Percentiles rank a stretch among this genome's conserved stretches.
Evolutionary conservation across 345 rosid species (phyloP).

Genomic region (Noccaea bulbosa): DNA sequence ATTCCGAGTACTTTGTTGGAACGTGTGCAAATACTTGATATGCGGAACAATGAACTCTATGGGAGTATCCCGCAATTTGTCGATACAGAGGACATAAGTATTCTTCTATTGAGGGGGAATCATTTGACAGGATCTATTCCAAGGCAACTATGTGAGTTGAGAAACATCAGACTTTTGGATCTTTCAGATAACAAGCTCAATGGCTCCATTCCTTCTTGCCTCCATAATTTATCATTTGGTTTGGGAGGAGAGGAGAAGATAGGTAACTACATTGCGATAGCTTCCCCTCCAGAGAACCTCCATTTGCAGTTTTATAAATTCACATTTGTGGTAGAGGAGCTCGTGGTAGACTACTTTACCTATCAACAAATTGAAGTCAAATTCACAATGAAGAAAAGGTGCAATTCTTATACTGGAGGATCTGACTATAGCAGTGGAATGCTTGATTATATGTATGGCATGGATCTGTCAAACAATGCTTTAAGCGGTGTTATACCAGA

Average conservation of each 20-base stretch:
- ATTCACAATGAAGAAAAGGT: slow-evolving; percentile 17
- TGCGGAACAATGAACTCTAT: slow-evolving; percentile 14
- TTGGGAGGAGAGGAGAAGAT: not conserved
- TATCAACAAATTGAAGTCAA: not conserved
- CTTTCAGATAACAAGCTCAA: slow-evolving; percentile 1
- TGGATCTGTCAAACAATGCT: slow-evolving; percentile 31
- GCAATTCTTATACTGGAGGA: not conserved
- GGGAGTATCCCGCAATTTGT: not conserved
- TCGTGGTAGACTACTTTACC: not conserved
- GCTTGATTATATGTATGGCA: slow-evolving; percentile 28
- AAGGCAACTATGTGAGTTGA: not conserved
- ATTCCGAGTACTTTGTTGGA: not conserved
- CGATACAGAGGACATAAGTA: not conserved
- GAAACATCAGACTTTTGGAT: not conserved
- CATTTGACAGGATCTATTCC: slow-evolving; percentile 2
- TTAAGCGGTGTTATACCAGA: slow-evolving; percentile 28
- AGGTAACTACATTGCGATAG: not conserved
- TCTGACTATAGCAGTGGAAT: not conserved
- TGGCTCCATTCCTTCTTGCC: slow-evolving; percentile 1
- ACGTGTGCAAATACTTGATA: not conserved
- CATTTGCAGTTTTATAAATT: not conserved
- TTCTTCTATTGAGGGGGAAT: slow-evolving; percentile 15
- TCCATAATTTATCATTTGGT: not conserved
- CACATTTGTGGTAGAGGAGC: not conserved
- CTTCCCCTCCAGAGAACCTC: no score